Conservation (phyloP, 2,329 filamentous ascomycete species). For the Botrytis pseudocinerea region DNA sequence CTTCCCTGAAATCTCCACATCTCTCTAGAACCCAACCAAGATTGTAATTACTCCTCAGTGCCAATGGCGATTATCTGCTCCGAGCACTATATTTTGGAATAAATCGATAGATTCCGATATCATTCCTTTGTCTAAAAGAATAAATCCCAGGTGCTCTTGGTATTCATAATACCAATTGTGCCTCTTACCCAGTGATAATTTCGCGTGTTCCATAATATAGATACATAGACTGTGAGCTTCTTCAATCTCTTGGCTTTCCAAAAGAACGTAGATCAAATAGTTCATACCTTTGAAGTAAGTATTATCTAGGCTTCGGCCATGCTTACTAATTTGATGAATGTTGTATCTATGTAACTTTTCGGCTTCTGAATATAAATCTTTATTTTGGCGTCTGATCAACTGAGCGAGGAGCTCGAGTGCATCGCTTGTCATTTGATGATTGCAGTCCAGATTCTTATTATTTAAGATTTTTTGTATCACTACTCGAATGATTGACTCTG, state of each 20-base stretch:
- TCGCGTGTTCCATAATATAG: too few relatives aligned
- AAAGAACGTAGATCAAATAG: accelerated
- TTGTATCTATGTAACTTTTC: neutral
- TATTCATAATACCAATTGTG: neutral
- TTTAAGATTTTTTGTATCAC: neutral
- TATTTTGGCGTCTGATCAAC: accelerated
- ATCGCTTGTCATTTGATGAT: neutral
- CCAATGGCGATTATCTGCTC: accelerated
- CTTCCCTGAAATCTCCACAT: neutral
- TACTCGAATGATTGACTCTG: neutral
- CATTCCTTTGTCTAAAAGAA: neutral
- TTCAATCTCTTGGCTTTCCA: neutral
- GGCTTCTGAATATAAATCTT: neutral
- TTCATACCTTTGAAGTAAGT: accelerated
- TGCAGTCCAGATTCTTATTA: neutral
- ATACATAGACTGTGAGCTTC: neutral
- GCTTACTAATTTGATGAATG: neutral
- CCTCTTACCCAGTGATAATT: neutral
- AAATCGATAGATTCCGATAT: neutral
- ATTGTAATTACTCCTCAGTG: accelerated
- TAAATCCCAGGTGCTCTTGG: accelerated
- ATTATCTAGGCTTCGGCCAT: neutral
- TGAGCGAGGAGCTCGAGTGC: neutral
- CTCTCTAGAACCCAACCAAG: accelerated
- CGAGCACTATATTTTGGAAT: too few relatives aligned